Percentiles rank a stretch among this genome's conserved stretches.
Evolutionary conservation across 176 grass and related monocot species (phyloP).

Genomic region (Miscanthus lutarioriparius): DNA sequence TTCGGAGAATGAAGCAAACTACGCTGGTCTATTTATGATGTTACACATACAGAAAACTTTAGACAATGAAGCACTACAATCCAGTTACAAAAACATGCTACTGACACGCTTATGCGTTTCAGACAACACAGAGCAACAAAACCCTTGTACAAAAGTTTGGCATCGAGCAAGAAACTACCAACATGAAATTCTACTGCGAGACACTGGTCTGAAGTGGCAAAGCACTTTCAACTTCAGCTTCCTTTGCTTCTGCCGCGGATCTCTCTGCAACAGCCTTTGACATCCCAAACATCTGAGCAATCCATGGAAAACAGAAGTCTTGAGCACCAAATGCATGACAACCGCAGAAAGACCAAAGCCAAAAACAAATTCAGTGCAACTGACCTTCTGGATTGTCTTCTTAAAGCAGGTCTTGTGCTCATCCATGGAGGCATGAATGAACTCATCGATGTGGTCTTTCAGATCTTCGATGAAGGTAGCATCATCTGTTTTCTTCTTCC

Average conservation of each 20-base stretch:
- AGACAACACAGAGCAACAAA: background rate
- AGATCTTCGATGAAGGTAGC: constrained; percentile 72
- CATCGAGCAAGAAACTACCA: background rate
- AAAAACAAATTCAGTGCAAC: background rate
- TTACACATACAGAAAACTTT: background rate
- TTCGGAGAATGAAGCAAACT: background rate
- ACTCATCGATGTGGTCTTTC: constrained; percentile 90
- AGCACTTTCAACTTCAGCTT: constrained; percentile 68
- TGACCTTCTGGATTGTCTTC: constrained; percentile 84
- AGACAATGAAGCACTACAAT: background rate
- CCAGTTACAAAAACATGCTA: background rate
- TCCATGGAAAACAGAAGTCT: background rate
- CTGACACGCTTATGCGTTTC: background rate
- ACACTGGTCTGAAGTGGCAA: constrained; percentile 88
- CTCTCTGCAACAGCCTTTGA: constrained; percentile 75
- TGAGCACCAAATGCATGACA: background rate
- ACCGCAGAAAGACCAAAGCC: background rate
- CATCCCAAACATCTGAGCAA: constrained; percentile 90
- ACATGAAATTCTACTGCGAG: constrained; percentile 42
- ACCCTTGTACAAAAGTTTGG: background rate
- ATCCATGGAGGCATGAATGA: constrained; percentile 90
- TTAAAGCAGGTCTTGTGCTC: constrained; percentile 95
- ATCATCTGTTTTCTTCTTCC: constrained; percentile 83
- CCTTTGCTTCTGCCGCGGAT: constrained; percentile 38
- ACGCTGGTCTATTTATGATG: background rate